Conservation (phyloP, 768 basidiomycete species). For the Termitomyces sp. region DNA sequence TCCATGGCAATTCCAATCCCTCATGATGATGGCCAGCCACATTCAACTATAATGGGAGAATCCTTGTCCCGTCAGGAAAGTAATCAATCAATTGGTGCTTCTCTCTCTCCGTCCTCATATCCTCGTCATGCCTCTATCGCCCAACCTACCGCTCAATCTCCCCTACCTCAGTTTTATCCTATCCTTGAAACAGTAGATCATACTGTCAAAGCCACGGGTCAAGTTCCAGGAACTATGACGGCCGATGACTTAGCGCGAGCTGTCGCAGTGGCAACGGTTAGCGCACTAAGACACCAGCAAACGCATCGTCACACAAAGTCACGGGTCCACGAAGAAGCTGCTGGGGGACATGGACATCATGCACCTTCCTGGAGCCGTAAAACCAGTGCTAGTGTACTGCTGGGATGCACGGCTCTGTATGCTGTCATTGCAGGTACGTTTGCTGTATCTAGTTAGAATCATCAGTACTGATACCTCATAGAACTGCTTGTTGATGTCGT, state of each 20-base stretch:
- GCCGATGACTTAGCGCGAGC: constrained; percentile 91
- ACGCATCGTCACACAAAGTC: constrained; percentile 42
- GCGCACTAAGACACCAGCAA: constrained; percentile 80
- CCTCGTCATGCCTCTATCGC: constrained; percentile 57
- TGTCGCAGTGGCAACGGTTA: constrained; percentile 91
- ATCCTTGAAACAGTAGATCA: constrained; percentile 76
- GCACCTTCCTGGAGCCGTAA: constrained; percentile 94
- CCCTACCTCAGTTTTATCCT: constrained; percentile 44
- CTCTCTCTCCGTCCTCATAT: constrained; percentile 38
- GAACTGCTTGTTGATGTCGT: constrained; percentile 95
- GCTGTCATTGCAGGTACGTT: constrained; percentile 89
- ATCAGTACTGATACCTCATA: constrained; percentile 23
- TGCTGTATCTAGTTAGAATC: neutral
- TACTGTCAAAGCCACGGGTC: constrained; percentile 59
- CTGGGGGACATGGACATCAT: constrained; percentile 77
- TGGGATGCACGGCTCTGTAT: constrained; percentile 89
- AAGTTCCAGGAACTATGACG: constrained; percentile 63
- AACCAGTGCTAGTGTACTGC: constrained; percentile 83
- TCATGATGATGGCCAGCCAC: constrained; percentile 9
- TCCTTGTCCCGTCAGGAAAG: constrained; percentile 3
- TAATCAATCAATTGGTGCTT: neutral
- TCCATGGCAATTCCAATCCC: constrained; percentile 23
- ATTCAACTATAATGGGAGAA: constrained; percentile 2
- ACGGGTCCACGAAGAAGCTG: constrained; percentile 41
- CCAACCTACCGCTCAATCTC: constrained; percentile 37